phyloP scores from a whole-genome alignment of 108 stramenopile genomes.

The Epithemia pelagica region DNA sequence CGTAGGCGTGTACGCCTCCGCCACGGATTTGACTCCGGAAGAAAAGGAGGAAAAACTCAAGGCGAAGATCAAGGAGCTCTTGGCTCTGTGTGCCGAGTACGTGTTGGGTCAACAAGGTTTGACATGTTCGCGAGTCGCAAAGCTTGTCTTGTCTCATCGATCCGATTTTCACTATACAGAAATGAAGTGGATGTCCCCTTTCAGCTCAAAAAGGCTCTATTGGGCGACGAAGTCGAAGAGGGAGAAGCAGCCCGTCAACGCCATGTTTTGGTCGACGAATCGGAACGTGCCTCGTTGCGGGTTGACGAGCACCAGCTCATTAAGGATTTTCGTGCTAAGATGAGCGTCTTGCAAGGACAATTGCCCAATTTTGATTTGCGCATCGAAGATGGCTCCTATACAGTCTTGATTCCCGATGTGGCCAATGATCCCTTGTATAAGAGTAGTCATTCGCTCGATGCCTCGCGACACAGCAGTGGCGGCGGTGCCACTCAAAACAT shows the following conservation, averaged over 20 bases:
- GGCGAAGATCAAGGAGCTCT: neutral
- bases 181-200: constrained; percentile 4
- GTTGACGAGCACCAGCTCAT: neutral
- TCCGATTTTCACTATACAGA: neutral
- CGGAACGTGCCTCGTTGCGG: neutral
- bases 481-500: constrained; percentile 8
- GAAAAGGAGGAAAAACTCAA: neutral
- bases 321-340: neutral
- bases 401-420: neutral
- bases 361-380: constrained; percentile 1
- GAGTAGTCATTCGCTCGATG: neutral
- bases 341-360: neutral
- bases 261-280: neutral
- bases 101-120: neutral
- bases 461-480: neutral
- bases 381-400: neutral
- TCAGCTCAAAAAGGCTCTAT: neutral
- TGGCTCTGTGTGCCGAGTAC: neutral
- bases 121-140: neutral
- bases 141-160: neutral
- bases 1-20: neutral
- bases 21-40: neutral
- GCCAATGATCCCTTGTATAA: neutral
- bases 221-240: neutral
- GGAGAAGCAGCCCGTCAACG: neutral